Percentiles rank a stretch among this genome's conserved stretches.
phyloP scores from a whole-genome alignment of 176 grass and related monocot species.

The Carex scoparia region DNA sequence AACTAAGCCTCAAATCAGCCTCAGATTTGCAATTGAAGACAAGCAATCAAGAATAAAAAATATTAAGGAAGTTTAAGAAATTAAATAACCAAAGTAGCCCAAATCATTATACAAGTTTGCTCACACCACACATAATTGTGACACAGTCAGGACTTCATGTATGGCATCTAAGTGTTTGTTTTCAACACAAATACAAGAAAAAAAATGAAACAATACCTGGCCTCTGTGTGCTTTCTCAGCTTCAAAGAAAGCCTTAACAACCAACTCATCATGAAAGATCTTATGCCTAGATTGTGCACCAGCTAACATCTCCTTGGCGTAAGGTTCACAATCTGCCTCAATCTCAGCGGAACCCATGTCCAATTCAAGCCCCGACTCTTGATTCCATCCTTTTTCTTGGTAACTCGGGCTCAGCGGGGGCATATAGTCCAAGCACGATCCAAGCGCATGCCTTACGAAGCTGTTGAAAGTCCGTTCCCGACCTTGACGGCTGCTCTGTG shows the following conservation, averaged over 20 bases:
- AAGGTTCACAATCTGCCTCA: slow-evolving; percentile 34
- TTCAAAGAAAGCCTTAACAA: slow-evolving; percentile 75
- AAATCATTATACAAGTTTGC: not conserved
- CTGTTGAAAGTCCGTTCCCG: slow-evolving; percentile 62
- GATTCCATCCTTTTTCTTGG: slow-evolving; percentile 14
- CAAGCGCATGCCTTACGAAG: slow-evolving; percentile 63
- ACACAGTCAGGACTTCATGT: not conserved
- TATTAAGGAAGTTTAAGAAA: not conserved
- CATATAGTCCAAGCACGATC: slow-evolving; percentile 68
- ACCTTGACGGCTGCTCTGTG: slow-evolving; percentile 21
- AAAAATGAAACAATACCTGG: slow-evolving; percentile 45
- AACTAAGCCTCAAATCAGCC: not conserved
- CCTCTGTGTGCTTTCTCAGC: slow-evolving; percentile 65
- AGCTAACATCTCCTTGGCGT: slow-evolving; percentile 47
- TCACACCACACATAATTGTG: not conserved
- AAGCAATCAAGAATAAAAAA: not conserved
- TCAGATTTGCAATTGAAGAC: not conserved
- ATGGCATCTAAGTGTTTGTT: not conserved
- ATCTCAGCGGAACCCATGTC: slow-evolving; percentile 31
- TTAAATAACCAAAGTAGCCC: not conserved
- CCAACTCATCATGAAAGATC: slow-evolving; percentile 82
- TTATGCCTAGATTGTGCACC: slow-evolving; percentile 54
- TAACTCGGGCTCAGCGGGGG: slow-evolving; percentile 30
- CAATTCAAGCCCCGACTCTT: slow-evolving; percentile 44
- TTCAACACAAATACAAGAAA: not conserved